Conservation (phyloP, 108 stramenopile genomes). For the Mayamaea pseudoterrestris region DNA sequence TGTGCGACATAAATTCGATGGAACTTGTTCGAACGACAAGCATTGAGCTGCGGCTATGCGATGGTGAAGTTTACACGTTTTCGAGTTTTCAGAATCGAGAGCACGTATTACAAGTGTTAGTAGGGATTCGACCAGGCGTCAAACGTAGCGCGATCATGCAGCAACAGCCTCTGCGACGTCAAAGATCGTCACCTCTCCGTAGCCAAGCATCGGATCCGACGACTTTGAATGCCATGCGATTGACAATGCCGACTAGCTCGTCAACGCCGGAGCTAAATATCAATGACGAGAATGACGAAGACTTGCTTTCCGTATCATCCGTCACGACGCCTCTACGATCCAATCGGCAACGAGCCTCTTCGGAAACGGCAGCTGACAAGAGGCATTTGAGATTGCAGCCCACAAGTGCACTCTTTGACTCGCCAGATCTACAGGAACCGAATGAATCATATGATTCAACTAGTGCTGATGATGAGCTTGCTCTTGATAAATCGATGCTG, state of each 20-base stretch:
- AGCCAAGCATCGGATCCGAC: neutral
- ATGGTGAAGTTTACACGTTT: constrained; percentile 42
- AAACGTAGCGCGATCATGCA: neutral
- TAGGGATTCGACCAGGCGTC: neutral
- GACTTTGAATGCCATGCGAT: neutral
- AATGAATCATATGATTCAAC: neutral
- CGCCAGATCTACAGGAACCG: too few species aligned
- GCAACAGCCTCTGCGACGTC: neutral
- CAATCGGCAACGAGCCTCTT: too few species aligned
- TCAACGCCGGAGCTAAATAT: neutral
- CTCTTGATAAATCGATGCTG: neutral
- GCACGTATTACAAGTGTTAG: constrained; percentile 16
- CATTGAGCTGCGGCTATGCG: constrained; percentile 25
- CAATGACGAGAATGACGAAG: neutral
- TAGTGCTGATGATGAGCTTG: neutral
- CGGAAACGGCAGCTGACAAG: too few species aligned
- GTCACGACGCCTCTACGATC: too few species aligned
- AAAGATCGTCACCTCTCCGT: neutral
- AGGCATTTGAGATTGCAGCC: too few species aligned
- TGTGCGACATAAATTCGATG: constrained; percentile 22
- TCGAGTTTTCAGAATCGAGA: constrained; percentile 34
- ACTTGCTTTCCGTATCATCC: neutral
- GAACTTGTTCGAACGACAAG: constrained; percentile 36
- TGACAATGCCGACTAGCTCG: neutral
- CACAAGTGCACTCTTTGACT: too few species aligned